Percentiles rank a stretch among this genome's conserved stretches.
Evolutionary conservation across 2,329 filamentous ascomycete genomes (phyloP).

Genomic region (Diaporthe aspalathi): DNA sequence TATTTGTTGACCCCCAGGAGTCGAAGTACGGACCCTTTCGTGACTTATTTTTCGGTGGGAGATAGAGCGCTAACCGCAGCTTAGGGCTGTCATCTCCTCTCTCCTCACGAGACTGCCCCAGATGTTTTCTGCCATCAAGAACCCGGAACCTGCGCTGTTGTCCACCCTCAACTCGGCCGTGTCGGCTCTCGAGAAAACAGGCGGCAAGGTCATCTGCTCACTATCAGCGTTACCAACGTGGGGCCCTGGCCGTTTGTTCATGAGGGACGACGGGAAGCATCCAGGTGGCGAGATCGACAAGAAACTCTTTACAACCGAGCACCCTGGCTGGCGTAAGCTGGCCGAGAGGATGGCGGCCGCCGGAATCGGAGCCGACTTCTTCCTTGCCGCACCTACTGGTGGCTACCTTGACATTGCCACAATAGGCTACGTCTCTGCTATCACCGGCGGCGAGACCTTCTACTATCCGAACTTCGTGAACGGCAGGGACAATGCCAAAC

Average conservation of each 20-base stretch:
- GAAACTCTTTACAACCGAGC: slow-evolving; percentile 90
- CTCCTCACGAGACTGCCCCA: slow-evolving; percentile 85
- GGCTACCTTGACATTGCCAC: slow-evolving; percentile 94
- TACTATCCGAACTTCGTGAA: slow-evolving; percentile 97
- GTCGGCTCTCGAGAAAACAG: slow-evolving; percentile 85
- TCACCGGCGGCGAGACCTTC: slow-evolving; percentile 94
- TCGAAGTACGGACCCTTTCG: slow-evolving; percentile 69
- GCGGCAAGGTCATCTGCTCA: slow-evolving; percentile 92
- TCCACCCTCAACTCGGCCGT: slow-evolving; percentile 86
- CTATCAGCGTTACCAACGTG: slow-evolving; percentile 89
- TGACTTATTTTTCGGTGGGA: background rate
- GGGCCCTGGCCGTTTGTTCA: slow-evolving; percentile 86
- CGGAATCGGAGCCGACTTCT: slow-evolving; percentile 92
- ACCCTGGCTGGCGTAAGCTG: slow-evolving; percentile 86
- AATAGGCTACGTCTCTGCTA: slow-evolving; percentile 85
- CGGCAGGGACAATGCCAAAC: slow-evolving; percentile 84
- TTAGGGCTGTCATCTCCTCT: slow-evolving; percentile 81
- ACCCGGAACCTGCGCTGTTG: slow-evolving; percentile 88
- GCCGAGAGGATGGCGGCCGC: slow-evolving; percentile 88
- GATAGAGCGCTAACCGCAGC: slow-evolving; percentile 44
- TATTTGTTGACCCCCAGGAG: slow-evolving; percentile 95
- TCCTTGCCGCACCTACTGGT: slow-evolving; percentile 89
- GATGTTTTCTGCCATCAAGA: slow-evolving; percentile 89
- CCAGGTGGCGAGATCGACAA: slow-evolving; percentile 90
- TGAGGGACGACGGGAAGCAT: slow-evolving; percentile 89